phyloP scores from a whole-genome alignment of 140 eudicot species.

The Erigeron philadelphicus region DNA sequence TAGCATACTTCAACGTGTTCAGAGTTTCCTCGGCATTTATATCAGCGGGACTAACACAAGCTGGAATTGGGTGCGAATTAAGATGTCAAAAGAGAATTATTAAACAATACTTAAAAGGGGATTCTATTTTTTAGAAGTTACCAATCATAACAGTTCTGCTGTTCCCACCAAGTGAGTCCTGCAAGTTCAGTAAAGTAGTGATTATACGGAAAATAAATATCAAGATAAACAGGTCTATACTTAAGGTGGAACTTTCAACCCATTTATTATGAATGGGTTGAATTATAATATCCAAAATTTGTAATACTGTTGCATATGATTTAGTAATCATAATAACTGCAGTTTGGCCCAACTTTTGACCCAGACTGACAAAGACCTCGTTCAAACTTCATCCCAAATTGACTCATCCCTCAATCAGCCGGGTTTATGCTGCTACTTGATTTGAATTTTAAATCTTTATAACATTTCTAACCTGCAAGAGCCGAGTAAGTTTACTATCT shows the following conservation, averaged over 20 bases:
- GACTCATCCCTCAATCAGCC: neutral
- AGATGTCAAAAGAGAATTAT: conserved; percentile 1
- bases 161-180: conserved; percentile 99
- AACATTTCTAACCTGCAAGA: conserved; percentile 63
- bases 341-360: neutral
- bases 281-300: neutral
- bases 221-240: conserved; percentile 8
- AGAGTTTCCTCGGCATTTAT: conserved; percentile 98
- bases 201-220: conserved; percentile 19
- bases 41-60: conserved; percentile 98
- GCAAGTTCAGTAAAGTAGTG: conserved; percentile 23
- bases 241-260: neutral
- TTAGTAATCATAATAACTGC: neutral
- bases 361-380: neutral
- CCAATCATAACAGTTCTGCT: conserved; percentile 99
- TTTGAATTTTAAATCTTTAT: neutral
- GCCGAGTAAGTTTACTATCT: conserved; percentile 95
- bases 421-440: neutral
- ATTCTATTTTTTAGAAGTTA: conserved; percentile 25
- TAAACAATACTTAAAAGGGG: neutral
- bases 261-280: neutral
- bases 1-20: conserved; percentile 93
- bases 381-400: neutral
- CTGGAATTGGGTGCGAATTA: conserved; percentile 38
- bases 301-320: no score